Base-by-base conservation (phyloP, 345 rosid genomes). In the Hirschfeldia incana region DNA sequence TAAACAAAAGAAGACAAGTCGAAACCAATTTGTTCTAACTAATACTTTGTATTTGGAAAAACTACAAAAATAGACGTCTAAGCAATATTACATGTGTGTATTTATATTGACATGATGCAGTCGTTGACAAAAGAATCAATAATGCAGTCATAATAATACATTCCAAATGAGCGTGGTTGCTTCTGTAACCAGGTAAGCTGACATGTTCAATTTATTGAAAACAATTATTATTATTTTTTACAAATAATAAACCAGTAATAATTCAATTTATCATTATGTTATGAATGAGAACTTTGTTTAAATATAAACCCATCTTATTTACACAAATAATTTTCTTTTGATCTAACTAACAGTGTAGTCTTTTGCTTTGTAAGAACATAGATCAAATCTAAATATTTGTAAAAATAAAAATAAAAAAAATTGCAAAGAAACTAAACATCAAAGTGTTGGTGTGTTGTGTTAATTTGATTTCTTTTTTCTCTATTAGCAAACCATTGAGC, bases 401-500 rank as follows among this genome's bases (percentile, higher is more conserved):
- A 28, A 67, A 57, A 3, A 21, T 21, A 9, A 6, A 4, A 0
- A 10, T 16, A 57, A 6, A 28, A 57, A 64, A 67, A 71, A 27
- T 39, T 34, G n/a, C 16, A 60, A 34, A 59, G 12, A 74, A 74
- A 65, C 76, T 84, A 85, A 57, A 85, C 90, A 76, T 82, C 53
- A 65, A 84, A 69, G 39, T 83, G 64, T 67, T 70, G 78, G 72
- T 59, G 27, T 51, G 81, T 46, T 66, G 71, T 67, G 39, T 84
- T 69, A 37, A 74, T 61, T 29, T 83, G 85, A 68, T 81, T 66
- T 73, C 78, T 90, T 57, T 10, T 78, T 53, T 90, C 92, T 82
- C 91, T 88, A 70, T 85, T 85, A 33, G 88, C 94, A 84, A 88
- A 89, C 97, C 97, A 87, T 34, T 86, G 87, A 79, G 87, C 88